Evolutionary conservation across 140 eudicot species (phyloP).

Genomic region (Erigeron philadelphicus): DNA sequence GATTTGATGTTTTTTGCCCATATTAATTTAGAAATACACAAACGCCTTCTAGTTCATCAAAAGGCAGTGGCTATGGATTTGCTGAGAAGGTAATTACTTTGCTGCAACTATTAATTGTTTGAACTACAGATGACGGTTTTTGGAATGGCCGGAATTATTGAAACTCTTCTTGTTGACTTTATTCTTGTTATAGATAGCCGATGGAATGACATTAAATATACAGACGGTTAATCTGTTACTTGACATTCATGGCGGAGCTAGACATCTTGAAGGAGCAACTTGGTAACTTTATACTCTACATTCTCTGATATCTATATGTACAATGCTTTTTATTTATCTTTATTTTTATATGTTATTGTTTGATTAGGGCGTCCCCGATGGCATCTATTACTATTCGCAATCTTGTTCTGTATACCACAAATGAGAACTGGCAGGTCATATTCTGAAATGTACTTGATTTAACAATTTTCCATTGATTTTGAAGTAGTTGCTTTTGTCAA

Average conservation of each 20-base stretch:
- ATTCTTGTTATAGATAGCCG: conserved; percentile 63
- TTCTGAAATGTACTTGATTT: conserved; percentile 9
- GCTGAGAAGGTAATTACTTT: conserved; percentile 71
- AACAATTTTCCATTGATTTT: conserved; percentile 6
- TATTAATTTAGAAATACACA: conserved; percentile 39
- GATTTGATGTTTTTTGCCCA: not conserved
- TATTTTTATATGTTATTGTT: not conserved
- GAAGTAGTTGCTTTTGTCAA: conserved; percentile 8
- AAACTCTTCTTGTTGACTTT: not conserved
- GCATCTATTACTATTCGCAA: conserved; percentile 91
- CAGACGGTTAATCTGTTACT: conserved; percentile 70
- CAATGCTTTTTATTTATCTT: not conserved
- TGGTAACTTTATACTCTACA: conserved; percentile 41
- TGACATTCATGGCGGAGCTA: conserved; percentile 89
- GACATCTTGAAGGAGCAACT: conserved; percentile 60
- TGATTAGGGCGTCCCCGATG: conserved; percentile 85
- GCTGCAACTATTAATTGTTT: not conserved
- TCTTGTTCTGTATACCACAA: conserved; percentile 76
- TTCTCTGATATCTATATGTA: not conserved
- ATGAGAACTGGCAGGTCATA: conserved; percentile 85
- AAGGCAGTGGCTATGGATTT: conserved; percentile 79
- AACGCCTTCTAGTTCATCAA: conserved; percentile 49
- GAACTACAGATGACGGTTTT: not conserved
- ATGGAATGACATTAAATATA: conserved; percentile 93
- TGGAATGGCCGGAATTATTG: too few species aligned